Base-by-base conservation (phyloP, 2,329 filamentous ascomycete species). In the Penicillium corylophilum region DNA sequence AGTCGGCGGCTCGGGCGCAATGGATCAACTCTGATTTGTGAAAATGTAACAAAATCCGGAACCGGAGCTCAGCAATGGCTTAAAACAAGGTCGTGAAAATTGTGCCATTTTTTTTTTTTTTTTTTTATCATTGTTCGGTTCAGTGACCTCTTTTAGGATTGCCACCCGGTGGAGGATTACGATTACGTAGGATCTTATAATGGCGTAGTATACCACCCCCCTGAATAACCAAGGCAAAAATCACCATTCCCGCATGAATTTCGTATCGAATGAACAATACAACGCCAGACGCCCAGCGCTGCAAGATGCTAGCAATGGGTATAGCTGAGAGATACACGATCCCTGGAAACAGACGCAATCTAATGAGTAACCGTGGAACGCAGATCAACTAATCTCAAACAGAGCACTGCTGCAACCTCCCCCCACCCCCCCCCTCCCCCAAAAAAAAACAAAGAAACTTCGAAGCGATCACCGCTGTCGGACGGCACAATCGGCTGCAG, bases 221-320 rank as follows among this genome's bases (percentile, higher is more conserved):
- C 13, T 20, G 35, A 20, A 20, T 28, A 28, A 10, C 16, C 18
- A 20, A 9, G 16, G 18, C 1, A 12, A 38, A 20, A 38, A n/a
- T n/a, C 16, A 38, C 16, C 35, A 10, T 20, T 16, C 16, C 35
- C 9, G 5, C 12, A 20, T 38, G 20, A 10, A 38, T 20, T n/a
- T 22, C 29, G 13, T 36, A 29, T 36, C 22, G 18, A 36, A 15
- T 39, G 23, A 39, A 53, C 29, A 51, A 53, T 42, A 18, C 48
- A 53, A 59, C 56, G 52, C 58, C 56, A 41, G 48, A 54, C 54
- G 46, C 54, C 53, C 48, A 50, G 54, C 52, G 41, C 53, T 58
- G 50, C 56, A 36, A 38, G 40, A 56, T 56, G 48, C 51, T 48
- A 50, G 55, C 55, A 41, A 60, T 61, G 54, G 58, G 56, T 62